phyloP scores from a whole-genome alignment of 116 monocot species.

The Posidonia oceanica region DNA sequence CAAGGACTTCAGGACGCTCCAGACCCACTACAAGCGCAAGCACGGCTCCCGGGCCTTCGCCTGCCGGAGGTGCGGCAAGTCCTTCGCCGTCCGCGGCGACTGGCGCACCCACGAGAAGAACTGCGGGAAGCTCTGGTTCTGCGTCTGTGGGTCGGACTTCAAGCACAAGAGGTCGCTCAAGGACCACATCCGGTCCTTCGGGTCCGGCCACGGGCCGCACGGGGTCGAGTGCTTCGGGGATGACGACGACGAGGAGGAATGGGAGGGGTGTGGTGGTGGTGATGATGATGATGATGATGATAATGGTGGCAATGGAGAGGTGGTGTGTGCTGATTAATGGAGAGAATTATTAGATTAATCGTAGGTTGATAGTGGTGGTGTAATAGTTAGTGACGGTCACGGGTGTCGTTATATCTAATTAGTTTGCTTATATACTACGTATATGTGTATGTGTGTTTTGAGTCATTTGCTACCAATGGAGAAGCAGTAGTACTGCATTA shows the following conservation, averaged over 20 bases:
- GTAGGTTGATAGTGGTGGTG: no score
- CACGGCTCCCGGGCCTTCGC: conserved; percentile 61
- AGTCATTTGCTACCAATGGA: no score
- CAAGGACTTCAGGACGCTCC: conserved; percentile 93
- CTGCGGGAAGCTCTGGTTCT: conserved; percentile 78
- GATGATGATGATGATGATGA: neutral
- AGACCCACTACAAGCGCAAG: conserved; percentile 96
- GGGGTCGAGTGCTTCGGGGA: conserved; percentile 5
- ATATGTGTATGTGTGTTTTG: no score
- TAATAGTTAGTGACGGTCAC: no score
- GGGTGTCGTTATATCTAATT: no score
- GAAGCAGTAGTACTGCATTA: no score
- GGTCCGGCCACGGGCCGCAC: conserved; percentile 35
- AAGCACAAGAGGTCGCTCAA: conserved; percentile 84
- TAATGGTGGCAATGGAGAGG: conserved; percentile 8
- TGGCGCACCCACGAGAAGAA: conserved; percentile 93
- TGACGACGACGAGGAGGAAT: conserved; percentile 8
- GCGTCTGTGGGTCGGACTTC: conserved; percentile 72
- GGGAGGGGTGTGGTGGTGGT: neutral
- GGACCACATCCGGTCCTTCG: conserved; percentile 59
- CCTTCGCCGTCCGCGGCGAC: conserved; percentile 71
- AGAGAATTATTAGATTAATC: no score
- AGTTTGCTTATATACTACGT: no score
- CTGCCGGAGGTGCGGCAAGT: conserved; percentile 66
- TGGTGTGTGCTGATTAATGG: conserved; percentile 6